Evolutionary conservation across 2,329 filamentous ascomycete species (phyloP).

Genomic region (Macroventuria anomochaeta): DNA sequence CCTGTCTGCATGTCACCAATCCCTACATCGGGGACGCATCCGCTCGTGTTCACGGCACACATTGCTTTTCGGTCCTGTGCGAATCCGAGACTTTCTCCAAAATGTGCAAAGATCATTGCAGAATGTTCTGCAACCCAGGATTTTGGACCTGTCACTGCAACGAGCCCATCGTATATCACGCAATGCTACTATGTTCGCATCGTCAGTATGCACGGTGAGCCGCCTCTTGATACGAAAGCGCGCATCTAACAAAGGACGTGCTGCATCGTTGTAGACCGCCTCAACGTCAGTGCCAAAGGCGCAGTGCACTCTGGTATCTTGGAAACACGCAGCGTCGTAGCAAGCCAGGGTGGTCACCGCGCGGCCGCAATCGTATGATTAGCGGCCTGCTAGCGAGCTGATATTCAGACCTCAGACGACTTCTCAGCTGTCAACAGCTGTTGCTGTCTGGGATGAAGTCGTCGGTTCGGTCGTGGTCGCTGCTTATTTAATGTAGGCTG

Average conservation of each 20-base stretch:
- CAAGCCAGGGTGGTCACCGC: background rate
- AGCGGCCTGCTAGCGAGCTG: background rate
- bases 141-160: background rate
- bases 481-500: conserved; percentile 2
- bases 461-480: no score
- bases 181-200: background rate
- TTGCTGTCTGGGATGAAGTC: background rate
- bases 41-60: background rate
- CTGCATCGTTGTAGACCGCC: background rate
- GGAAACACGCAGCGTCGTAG: background rate
- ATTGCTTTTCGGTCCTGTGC: background rate
- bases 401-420: background rate
- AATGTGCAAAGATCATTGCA: background rate
- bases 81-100: background rate
- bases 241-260: background rate
- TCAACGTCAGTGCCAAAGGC: background rate
- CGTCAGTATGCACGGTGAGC: background rate
- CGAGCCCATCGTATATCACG: background rate
- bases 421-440: background rate
- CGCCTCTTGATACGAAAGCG: background rate
- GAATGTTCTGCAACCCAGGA: no score
- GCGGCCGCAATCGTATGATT: background rate
- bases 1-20: background rate
- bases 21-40: background rate
- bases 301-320: background rate